A percentile compares a stretch with the other conserved stretches of the same genome.
Evolutionary conservation across 2,329 filamentous ascomycete genomes (phyloP).

Genomic region (Lachnellula subtilissima): DNA sequence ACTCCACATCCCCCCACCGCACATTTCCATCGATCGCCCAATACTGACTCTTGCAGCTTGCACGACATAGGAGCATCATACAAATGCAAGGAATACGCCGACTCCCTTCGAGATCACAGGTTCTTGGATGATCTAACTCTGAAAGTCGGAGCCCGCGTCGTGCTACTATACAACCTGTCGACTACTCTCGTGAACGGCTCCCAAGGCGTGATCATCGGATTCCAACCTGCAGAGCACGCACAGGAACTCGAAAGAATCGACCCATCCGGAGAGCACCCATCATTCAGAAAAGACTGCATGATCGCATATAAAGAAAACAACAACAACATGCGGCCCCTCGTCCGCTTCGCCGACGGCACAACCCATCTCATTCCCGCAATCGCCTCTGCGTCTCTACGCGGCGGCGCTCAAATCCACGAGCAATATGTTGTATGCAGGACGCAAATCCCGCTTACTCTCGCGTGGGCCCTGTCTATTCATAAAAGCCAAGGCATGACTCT

Average conservation of each 20-base stretch:
- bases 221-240: constrained; percentile 2
- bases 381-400: constrained; percentile 6
- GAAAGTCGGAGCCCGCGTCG: constrained; percentile 27
- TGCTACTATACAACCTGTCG: constrained; percentile 22
- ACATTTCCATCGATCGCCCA: too few species aligned
- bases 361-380: constrained; percentile 5
- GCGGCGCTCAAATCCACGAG: constrained; percentile 5
- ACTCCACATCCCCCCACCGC: too few species aligned
- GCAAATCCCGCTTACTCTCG: constrained; percentile 74
- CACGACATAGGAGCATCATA: background rate
- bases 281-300: background rate
- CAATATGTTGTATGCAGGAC: constrained; percentile 23
- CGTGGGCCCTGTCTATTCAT: constrained; percentile 95
- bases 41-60: background rate
- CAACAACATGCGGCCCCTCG: constrained; percentile 8
- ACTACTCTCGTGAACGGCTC: constrained; percentile 27
- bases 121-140: constrained; percentile 14
- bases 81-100: constrained; percentile 8
- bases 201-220: constrained; percentile 24
- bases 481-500: constrained; percentile 89
- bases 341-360: constrained; percentile 20
- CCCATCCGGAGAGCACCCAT: background rate
- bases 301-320: background rate
- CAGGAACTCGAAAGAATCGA: background rate
- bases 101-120: constrained; percentile 17